Evolutionary conservation across 2,329 filamentous ascomycete species (phyloP).

Genomic region (Curvularia eragrostidis): DNA sequence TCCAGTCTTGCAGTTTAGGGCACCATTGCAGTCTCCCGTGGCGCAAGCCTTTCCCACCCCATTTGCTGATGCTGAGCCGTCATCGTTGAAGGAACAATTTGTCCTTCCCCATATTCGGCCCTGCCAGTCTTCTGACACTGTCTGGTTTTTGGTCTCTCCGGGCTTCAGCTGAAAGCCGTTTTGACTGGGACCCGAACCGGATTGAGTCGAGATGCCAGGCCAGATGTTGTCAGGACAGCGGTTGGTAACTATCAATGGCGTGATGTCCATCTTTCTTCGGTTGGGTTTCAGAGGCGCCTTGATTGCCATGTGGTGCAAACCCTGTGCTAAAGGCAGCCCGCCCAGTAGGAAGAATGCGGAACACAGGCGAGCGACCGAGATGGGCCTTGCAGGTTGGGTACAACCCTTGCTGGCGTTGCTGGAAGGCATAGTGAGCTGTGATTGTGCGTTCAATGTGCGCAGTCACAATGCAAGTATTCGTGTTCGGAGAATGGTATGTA

Average conservation of each 20-base stretch:
- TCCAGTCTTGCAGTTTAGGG: constrained; percentile 71
- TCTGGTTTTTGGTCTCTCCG: constrained; percentile 66
- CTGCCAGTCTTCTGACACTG: constrained; percentile 76
- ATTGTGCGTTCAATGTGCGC: constrained; percentile 22
- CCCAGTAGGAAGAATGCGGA: constrained; percentile 32
- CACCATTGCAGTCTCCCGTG: constrained; percentile 78
- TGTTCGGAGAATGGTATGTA: constrained; percentile 20
- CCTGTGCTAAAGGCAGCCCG: constrained; percentile 31
- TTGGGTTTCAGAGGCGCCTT: constrained; percentile 39
- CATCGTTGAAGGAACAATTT: constrained; percentile 77
- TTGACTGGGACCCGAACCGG: constrained; percentile 69
- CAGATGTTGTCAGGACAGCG: constrained; percentile 74
- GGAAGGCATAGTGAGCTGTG: constrained; percentile 26
- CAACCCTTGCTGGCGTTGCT: constrained; percentile 14
- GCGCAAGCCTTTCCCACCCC: constrained; percentile 65
- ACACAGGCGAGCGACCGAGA: constrained; percentile 31
- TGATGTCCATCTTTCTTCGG: constrained; percentile 45
- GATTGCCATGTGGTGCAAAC: constrained; percentile 43
- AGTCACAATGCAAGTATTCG: constrained; percentile 13
- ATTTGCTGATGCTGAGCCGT: constrained; percentile 62
- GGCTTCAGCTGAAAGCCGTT: constrained; percentile 72
- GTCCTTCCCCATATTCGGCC: constrained; percentile 84
- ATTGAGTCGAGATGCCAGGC: constrained; percentile 77
- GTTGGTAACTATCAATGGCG: constrained; percentile 73
- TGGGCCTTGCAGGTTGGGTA: constrained; percentile 12